Conservation (phyloP, 106 monocot species). For the Dioscorea alata region DNA sequence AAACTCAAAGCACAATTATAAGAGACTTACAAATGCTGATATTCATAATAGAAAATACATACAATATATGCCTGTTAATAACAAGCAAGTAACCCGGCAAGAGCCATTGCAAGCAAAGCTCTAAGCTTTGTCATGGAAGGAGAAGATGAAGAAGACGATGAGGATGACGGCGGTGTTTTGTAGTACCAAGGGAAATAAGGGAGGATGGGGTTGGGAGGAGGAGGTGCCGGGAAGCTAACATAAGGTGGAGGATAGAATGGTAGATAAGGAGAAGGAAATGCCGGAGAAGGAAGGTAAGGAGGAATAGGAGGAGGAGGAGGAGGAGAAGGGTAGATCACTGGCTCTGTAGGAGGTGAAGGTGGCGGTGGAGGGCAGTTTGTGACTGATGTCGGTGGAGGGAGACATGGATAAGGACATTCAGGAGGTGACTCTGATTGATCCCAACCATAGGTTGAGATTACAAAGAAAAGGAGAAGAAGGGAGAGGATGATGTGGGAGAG, state of each 20-base stretch:
- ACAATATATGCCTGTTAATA: neutral
- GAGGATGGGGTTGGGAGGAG: slow-evolving; percentile 58
- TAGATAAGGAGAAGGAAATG: slow-evolving; percentile 21
- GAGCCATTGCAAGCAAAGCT: neutral
- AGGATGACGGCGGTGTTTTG: slow-evolving; percentile 25
- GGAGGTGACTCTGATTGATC: slow-evolving; percentile 14
- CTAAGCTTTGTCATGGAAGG: neutral
- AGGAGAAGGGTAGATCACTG: neutral
- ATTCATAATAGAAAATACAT: neutral
- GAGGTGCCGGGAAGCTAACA: slow-evolving; percentile 33
- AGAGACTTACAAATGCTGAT: no score
- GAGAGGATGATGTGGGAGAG: neutral
- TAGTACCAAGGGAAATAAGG: slow-evolving; percentile 75
- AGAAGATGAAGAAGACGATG: neutral
- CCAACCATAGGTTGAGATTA: slow-evolving; percentile 2
- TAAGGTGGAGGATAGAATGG: slow-evolving; percentile 36
- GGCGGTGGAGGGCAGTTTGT: slow-evolving; percentile 34
- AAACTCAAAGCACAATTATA: no score
- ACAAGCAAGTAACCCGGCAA: neutral
- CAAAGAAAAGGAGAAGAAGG: slow-evolving; percentile 10
- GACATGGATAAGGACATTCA: slow-evolving; percentile 53
- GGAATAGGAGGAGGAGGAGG: neutral
- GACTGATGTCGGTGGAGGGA: slow-evolving; percentile 26
- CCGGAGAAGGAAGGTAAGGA: slow-evolving; percentile 5
- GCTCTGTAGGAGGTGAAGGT: slow-evolving; percentile 6